Evolutionary conservation across 108 stramenopile species (phyloP).

Genomic region (Nitzschia sp.): DNA sequence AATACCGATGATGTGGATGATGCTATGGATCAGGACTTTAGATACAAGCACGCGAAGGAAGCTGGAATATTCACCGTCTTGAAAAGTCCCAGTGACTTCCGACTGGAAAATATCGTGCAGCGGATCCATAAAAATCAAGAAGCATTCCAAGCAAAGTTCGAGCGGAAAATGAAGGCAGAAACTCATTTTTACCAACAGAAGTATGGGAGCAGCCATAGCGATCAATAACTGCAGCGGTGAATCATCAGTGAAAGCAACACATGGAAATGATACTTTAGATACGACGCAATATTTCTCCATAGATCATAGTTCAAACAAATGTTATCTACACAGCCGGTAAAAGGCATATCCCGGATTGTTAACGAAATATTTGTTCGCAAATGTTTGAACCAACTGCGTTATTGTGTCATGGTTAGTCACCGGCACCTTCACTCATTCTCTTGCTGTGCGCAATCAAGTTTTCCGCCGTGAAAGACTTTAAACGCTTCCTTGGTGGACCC

Average conservation of each 20-base stretch:
- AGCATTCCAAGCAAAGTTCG: slow-evolving; percentile 71
- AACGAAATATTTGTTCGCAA: too few relatives aligned
- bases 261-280: too few relatives aligned
- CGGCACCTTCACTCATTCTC: slow-evolving; percentile 22
- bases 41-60: slow-evolving; percentile 60
- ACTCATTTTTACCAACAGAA: slow-evolving; percentile 72
- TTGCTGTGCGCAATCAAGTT: slow-evolving; percentile 37
- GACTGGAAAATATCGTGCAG: slow-evolving; percentile 57
- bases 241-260: too few relatives aligned
- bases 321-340: too few relatives aligned
- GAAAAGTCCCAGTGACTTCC: slow-evolving; percentile 60
- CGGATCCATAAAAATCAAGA: slow-evolving; percentile 78
- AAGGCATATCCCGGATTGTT: too few relatives aligned
- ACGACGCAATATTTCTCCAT: too few relatives aligned
- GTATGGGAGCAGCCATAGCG: slow-evolving; percentile 39
- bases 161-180: slow-evolving; percentile 81
- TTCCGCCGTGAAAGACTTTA: slow-evolving; percentile 28
- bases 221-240: too few relatives aligned
- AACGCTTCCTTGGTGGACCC: slow-evolving; percentile 56
- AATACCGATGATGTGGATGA: slow-evolving; percentile 43
- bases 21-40: slow-evolving; percentile 28
- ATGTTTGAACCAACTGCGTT: too few relatives aligned
- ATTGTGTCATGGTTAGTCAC: too few relatives aligned
- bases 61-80: slow-evolving; percentile 56
- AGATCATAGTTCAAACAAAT: too few relatives aligned